phyloP scores from a whole-genome alignment of 352 stramenopile species.

The Pythium vanterpoolii region DNA sequence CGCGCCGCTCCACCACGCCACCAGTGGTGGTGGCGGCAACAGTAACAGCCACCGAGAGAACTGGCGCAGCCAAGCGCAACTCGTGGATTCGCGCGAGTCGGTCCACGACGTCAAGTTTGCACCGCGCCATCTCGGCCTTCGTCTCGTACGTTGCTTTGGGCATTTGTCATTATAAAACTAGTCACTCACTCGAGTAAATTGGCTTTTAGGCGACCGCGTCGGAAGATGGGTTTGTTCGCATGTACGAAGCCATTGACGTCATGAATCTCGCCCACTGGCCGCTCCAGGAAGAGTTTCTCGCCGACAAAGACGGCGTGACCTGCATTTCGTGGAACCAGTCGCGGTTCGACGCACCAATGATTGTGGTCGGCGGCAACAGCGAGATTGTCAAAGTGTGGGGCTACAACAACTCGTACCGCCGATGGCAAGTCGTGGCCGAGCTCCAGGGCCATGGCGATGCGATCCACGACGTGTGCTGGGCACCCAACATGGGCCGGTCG shows the following conservation, averaged over 20 bases:
- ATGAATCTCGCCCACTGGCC: constrained; percentile 96
- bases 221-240: constrained; percentile 93
- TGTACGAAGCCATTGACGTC: constrained; percentile 95
- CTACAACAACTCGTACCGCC: constrained; percentile 86
- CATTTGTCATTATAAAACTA: constrained; percentile 3
- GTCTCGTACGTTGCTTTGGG: constrained; percentile 52
- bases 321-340: constrained; percentile 95
- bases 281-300: constrained; percentile 84
- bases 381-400: constrained; percentile 88
- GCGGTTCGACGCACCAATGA: constrained; percentile 93
- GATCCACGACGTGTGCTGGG: constrained; percentile 96
- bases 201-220: constrained; percentile 93
- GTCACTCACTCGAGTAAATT: too few relatives aligned
- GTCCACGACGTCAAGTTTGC: constrained; percentile 96
- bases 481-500: constrained; percentile 92
- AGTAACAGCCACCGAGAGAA: constrained; percentile 41
- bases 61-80: constrained; percentile 82
- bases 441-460: constrained; percentile 82
- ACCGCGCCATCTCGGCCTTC: constrained; percentile 90
- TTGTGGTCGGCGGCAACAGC: constrained; percentile 91
- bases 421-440: constrained; percentile 84
- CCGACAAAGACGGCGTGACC: constrained; percentile 83
- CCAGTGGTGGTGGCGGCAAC: background rate
- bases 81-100: constrained; percentile 90
- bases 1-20: constrained; percentile 53